These are phyloP conservation scores for Gymnopus androsaceus DNA, from an alignment of 1,284 basidiomycete species.

Conservation along the genomic window DNA sequence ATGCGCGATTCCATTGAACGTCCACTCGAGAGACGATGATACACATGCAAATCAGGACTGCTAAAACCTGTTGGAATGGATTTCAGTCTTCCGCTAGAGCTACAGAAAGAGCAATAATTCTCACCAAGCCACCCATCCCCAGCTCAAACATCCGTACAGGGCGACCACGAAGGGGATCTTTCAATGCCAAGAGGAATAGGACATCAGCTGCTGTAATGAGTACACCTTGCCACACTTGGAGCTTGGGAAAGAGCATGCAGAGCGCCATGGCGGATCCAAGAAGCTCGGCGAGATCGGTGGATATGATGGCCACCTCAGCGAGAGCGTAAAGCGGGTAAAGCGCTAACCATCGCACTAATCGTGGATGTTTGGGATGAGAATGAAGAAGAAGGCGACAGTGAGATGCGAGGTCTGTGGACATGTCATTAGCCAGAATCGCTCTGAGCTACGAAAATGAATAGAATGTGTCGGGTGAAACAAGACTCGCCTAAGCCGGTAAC, in stretches of 20 bases:
- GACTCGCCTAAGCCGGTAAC: slow-evolving; percentile 71
- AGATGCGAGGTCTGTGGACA: slow-evolving; percentile 59
- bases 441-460: background rate
- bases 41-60: slow-evolving; percentile 52
- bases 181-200: slow-evolving; percentile 69
- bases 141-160: slow-evolving; percentile 79
- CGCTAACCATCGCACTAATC: slow-evolving; percentile 63
- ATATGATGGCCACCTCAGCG: slow-evolving; percentile 84
- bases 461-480: background rate
- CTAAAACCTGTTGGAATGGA: slow-evolving; percentile 58
- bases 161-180: slow-evolving; percentile 58
- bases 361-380: slow-evolving; percentile 62
- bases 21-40: slow-evolving; percentile 18
- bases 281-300: slow-evolving; percentile 75
- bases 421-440: background rate
- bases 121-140: slow-evolving; percentile 74
- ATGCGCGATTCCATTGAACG: slow-evolving; percentile 15
- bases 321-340: slow-evolving; percentile 71
- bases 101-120: slow-evolving; percentile 9
- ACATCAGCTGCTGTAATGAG: slow-evolving; percentile 86
- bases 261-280: slow-evolving; percentile 69
- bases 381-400: slow-evolving; percentile 75
- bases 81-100: slow-evolving; percentile 1
- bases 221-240: slow-evolving; percentile 82
- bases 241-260: slow-evolving; percentile 77